Percentiles rank a stretch among this genome's conserved stretches.
Conservation (phyloP, 2,329 filamentous ascomycete genomes). For the Coniella vitis region DNA sequence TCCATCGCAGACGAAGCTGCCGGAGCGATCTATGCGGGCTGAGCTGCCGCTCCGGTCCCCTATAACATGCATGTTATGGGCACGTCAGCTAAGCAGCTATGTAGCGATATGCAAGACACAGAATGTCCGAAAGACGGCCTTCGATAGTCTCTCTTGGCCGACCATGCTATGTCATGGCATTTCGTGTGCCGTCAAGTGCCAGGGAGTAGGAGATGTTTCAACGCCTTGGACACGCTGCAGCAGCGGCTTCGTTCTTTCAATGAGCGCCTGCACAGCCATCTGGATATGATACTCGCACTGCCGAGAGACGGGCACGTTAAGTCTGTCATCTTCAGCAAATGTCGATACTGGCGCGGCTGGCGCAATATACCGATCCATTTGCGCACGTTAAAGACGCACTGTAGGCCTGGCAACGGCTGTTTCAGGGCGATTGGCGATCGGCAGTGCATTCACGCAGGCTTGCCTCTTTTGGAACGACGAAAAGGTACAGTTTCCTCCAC, state of each 20-base stretch:
- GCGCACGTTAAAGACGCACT: too few species aligned
- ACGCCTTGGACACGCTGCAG: too few species aligned
- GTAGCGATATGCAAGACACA: not conserved
- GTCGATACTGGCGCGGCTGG: too few species aligned
- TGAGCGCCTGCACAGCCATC: too few species aligned
- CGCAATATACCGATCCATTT: too few species aligned
- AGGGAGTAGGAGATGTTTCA: too few species aligned
- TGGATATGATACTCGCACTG: too few species aligned
- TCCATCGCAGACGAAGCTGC: not conserved
- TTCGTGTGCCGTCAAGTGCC: too few species aligned
- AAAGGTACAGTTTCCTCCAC: constrained; percentile 4
- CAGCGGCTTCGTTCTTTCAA: too few species aligned
- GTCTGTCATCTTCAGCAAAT: too few species aligned
- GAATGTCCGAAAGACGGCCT: not conserved
- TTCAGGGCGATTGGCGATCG: not conserved
- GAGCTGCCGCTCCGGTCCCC: not conserved
- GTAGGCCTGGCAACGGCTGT: not conserved
- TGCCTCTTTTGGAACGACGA: constrained; percentile 12
- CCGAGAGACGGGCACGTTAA: too few species aligned
- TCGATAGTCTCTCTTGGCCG: not conserved
- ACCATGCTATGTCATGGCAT: not conserved
- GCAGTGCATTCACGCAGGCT: not conserved
- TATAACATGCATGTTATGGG: not conserved
- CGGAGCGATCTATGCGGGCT: not conserved
- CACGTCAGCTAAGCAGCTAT: not conserved